Evolutionary conservation across 2,329 filamentous ascomycete species (phyloP).

Genomic region (Exophiala sp.): DNA sequence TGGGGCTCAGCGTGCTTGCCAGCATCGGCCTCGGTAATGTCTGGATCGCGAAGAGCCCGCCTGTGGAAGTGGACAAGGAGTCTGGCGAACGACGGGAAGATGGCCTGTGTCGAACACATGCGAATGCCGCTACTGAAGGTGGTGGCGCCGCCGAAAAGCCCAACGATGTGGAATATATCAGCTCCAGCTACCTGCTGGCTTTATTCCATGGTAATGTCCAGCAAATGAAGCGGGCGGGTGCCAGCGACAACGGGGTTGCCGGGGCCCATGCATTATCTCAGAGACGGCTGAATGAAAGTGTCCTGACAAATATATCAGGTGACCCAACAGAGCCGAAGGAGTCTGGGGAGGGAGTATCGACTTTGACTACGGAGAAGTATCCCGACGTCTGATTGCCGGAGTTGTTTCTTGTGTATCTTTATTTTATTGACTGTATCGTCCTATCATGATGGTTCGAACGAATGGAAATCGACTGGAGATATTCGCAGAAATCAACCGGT

Average conservation of each 20-base stretch:
- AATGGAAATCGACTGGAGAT: no score
- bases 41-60: constrained; percentile 40
- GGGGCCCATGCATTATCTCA: background rate
- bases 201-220: constrained; percentile 14
- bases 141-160: background rate
- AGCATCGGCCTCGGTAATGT: constrained; percentile 48
- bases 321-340: background rate
- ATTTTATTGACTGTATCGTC: background rate
- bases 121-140: background rate
- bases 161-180: constrained; percentile 12
- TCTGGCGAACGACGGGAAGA: constrained; percentile 4
- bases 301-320: background rate
- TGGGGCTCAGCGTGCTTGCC: constrained; percentile 45
- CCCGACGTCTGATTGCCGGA: background rate
- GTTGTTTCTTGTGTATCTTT: background rate
- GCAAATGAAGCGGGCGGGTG: constrained; percentile 13
- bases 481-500: background rate
- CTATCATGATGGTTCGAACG: background rate
- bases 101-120: constrained; percentile 15
- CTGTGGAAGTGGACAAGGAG: background rate
- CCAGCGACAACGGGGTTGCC: background rate
- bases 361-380: background rate
- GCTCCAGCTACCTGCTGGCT: constrained; percentile 17
- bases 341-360: background rate
- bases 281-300: background rate